Evolutionary conservation across 192 early-diverging fungal genomes (phyloP).

Genomic region (Coemansia sp.): DNA sequence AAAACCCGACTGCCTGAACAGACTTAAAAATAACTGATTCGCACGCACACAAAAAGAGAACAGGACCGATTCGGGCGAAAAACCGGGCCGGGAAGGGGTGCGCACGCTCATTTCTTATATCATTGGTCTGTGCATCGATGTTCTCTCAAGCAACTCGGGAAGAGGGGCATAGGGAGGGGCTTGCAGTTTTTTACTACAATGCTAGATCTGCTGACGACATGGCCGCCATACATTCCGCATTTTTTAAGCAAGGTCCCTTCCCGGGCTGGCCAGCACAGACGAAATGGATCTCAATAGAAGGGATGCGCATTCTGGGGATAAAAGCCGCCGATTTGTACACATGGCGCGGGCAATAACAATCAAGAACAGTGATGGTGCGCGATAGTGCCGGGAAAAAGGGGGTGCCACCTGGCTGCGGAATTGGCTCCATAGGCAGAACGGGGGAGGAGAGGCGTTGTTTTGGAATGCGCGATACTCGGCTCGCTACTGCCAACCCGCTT

Average conservation of each 20-base stretch:
- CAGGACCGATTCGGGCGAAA: not conserved
- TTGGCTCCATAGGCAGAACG: not conserved
- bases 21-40: conserved; percentile 12
- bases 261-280: not conserved
- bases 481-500: conserved; percentile 6
- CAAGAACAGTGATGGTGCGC: not conserved
- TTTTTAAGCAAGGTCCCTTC: not conserved
- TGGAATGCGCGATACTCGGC: not conserved
- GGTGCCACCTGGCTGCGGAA: conserved; percentile 8
- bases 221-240: conserved; percentile 4
- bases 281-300: not conserved
- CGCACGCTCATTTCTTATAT: conserved; percentile 4
- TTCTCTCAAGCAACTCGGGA: not conserved
- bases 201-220: conserved; percentile 13
- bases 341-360: conserved; percentile 6
- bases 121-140: conserved; percentile 9
- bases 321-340: no score
- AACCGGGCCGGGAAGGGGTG: not conserved
- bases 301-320: not conserved
- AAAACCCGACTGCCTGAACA: not conserved
- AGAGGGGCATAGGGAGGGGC: conserved; percentile 3
- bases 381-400: not conserved
- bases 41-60: not conserved
- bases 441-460: not conserved
- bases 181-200: conserved; percentile 8